These are phyloP conservation scores for Penicillium psychrofluorescens DNA, from an alignment of 495 filamentous ascomycete genomes.

Conservation along the genomic window DNA sequence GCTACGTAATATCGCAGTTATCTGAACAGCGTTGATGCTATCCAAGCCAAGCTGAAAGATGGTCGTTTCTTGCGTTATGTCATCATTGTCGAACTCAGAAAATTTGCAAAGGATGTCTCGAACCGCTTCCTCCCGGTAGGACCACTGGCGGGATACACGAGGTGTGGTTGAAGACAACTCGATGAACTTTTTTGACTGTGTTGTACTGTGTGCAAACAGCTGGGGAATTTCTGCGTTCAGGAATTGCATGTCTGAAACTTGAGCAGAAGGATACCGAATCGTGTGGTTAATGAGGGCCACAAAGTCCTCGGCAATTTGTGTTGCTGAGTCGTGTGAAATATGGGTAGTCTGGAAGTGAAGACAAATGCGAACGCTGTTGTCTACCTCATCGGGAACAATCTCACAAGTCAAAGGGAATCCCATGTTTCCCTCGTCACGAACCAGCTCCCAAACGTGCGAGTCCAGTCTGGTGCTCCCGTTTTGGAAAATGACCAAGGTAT, in stretches of 20 bases:
- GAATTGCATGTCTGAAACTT: slow-evolving; percentile 18
- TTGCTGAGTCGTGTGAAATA: slow-evolving; percentile 29
- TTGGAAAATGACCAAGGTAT: slow-evolving; percentile 71
- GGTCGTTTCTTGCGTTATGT: slow-evolving; percentile 47
- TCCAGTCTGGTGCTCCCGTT: slow-evolving; percentile 44
- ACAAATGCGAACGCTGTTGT: slow-evolving; percentile 25
- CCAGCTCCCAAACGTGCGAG: slow-evolving; percentile 53
- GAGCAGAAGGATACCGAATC: slow-evolving; percentile 23
- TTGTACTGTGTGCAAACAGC: slow-evolving; percentile 6
- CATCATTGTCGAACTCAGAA: slow-evolving; percentile 32
- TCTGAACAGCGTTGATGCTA: slow-evolving; percentile 45
- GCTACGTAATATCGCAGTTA: slow-evolving; percentile 57
- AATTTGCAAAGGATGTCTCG: slow-evolving; percentile 51
- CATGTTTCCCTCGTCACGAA: slow-evolving; percentile 66
- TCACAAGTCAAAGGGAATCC: slow-evolving; percentile 69
- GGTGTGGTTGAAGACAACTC: neutral
- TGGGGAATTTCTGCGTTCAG: slow-evolving; percentile 1
- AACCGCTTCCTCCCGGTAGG: slow-evolving; percentile 49
- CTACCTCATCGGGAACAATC: slow-evolving; percentile 44
- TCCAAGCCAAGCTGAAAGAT: slow-evolving; percentile 37
- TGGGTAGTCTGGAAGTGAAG: slow-evolving; percentile 26
- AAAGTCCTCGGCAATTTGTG: slow-evolving; percentile 42
- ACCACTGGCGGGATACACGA: slow-evolving; percentile 32
- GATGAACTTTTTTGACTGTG: neutral
- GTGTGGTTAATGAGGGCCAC: slow-evolving; percentile 35